phyloP scores from a whole-genome alignment of 768 basidiomycete species.

The Agaricus blazei region DNA sequence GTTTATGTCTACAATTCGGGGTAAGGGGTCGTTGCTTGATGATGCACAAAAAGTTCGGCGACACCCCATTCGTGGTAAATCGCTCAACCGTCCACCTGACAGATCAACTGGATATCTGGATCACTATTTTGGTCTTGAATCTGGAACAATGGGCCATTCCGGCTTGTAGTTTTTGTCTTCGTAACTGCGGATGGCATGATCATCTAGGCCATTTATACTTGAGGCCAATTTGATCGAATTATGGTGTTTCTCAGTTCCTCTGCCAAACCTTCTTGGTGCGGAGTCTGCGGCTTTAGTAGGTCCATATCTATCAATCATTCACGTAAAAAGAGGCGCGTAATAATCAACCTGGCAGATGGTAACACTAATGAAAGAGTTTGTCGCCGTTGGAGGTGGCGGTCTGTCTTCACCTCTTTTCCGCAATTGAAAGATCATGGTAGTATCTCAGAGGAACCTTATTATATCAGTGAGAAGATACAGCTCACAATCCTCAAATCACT shows the following conservation, averaged over 20 bases:
- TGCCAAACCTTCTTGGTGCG: conserved; percentile 83
- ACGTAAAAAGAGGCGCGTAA: conserved; percentile 6
- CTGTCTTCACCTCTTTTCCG: conserved; percentile 78
- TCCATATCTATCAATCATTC: conserved; percentile 14
- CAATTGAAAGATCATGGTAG: conserved; percentile 69
- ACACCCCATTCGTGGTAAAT: conserved; percentile 67
- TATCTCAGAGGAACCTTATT: conserved; percentile 73
- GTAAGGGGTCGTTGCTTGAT: too few relatives aligned
- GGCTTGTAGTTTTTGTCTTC: conserved; percentile 38
- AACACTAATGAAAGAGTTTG: conserved; percentile 81
- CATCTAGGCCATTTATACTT: background rate
- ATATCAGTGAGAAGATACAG: conserved; percentile 80
- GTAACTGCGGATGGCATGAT: conserved; percentile 41
- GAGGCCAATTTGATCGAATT: conserved; percentile 15
- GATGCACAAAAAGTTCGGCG: conserved; percentile 20
- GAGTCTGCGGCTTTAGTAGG: conserved; percentile 69
- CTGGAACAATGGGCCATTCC: conserved; percentile 5
- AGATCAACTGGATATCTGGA: conserved; percentile 62
- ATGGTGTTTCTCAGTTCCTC: conserved; percentile 79
- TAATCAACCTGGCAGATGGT: conserved; percentile 25
- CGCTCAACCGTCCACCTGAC: conserved; percentile 65
- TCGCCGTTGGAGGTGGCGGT: conserved; percentile 83
- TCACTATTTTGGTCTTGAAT: conserved; percentile 7
- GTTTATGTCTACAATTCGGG: too few relatives aligned
- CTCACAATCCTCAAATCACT: conserved; percentile 64